These are phyloP conservation scores for Xerocomellus intermedius DNA, from an alignment of 768 basidiomycete genomes.

Conservation along the genomic window DNA sequence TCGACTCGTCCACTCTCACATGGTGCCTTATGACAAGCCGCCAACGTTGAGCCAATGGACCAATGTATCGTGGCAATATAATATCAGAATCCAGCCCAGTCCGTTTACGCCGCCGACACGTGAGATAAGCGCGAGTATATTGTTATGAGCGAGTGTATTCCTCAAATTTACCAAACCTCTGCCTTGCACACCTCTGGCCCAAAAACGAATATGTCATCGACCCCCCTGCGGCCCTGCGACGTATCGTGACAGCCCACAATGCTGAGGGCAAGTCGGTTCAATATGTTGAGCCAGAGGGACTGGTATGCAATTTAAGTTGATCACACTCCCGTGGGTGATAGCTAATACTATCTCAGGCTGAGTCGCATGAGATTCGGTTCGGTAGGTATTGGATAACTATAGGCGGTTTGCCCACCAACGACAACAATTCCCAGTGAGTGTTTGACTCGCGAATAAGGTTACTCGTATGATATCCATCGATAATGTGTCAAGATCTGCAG, in stretches of 20 bases:
- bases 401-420: neutral
- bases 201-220: neutral
- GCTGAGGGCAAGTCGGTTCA: constrained; percentile 41
- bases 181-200: neutral
- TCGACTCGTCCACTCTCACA: neutral
- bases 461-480: neutral
- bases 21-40: neutral
- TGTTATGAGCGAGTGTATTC: neutral
- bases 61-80: neutral
- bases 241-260: constrained; percentile 53
- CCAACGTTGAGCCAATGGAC: neutral
- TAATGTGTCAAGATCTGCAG: neutral
- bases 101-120: neutral
- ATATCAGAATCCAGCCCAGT: neutral
- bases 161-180: neutral
- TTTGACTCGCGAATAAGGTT: neutral
- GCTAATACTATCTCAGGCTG: neutral
- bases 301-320: neutral
- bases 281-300: constrained; percentile 24
- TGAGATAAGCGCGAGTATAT: constrained; percentile 1
- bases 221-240: constrained; percentile 40
- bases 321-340: neutral
- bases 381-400: neutral
- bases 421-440: neutral
- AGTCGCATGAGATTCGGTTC: neutral